Conservation (phyloP, 208 protist genomes). For the Trypanosoma caninum region DNA sequence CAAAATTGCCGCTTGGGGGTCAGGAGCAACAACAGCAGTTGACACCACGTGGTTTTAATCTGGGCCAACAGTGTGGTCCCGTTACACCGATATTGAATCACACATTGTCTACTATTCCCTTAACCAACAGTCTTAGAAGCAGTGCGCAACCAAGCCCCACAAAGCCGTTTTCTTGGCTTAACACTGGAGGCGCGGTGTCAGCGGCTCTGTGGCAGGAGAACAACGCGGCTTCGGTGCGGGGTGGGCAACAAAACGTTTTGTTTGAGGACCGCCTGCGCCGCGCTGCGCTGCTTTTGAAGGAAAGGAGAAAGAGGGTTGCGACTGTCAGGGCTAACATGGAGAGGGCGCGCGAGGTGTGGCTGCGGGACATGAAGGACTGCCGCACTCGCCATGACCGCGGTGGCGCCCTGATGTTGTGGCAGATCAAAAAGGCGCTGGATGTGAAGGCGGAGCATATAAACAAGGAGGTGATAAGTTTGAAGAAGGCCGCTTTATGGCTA, state of each 20-base stretch:
- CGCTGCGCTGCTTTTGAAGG: slow-evolving; percentile 16
- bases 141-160: slow-evolving; percentile 12
- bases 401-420: slow-evolving; percentile 30
- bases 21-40: slow-evolving; percentile 26
- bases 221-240: neutral
- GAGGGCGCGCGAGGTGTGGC: slow-evolving; percentile 54
- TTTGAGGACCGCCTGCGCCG: slow-evolving; percentile 20
- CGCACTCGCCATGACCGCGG: slow-evolving; percentile 26
- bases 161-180: neutral
- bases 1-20: slow-evolving; percentile 1
- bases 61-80: neutral
- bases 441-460: slow-evolving; percentile 55
- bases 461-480: slow-evolving; percentile 38
- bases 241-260: neutral
- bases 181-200: neutral
- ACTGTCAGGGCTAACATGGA: slow-evolving; percentile 26
- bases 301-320: slow-evolving; percentile 31
- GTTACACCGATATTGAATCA: slow-evolving; percentile 1
- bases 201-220: neutral
- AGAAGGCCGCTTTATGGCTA: slow-evolving; percentile 32
- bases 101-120: slow-evolving; percentile 10
- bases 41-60: neutral
- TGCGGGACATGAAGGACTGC: slow-evolving; percentile 44
- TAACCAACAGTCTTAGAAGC: slow-evolving; percentile 19
- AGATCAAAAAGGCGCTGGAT: slow-evolving; percentile 53